Conservation (phyloP, 2,329 filamentous ascomycete genomes). For the Cryphonectria nitschkei region DNA sequence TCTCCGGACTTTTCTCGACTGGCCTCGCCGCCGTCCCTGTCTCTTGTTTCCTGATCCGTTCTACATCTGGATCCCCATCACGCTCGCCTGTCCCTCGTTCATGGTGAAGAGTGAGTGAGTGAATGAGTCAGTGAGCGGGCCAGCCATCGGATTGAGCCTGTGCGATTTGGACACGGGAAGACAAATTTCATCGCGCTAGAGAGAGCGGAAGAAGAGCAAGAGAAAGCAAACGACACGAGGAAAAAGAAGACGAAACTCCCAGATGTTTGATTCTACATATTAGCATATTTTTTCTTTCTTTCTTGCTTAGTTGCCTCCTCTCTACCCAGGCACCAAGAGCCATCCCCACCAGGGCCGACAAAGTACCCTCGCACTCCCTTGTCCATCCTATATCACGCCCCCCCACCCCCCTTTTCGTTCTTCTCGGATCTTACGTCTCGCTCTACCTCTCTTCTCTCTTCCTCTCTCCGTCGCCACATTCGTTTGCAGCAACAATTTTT, state of each 20-base stretch:
- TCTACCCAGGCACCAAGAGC: not conserved
- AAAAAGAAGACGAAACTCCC: not conserved
- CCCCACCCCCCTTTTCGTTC: slow-evolving; percentile 7
- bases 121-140: not conserved
- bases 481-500: not conserved
- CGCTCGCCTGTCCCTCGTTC: slow-evolving; percentile 2
- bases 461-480: slow-evolving; percentile 10
- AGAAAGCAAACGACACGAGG: not conserved
- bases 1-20: not conserved
- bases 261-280: not conserved
- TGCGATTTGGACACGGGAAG: not conserved
- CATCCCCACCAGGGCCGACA: not conserved
- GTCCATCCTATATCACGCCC: not conserved
- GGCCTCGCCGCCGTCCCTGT: too few species aligned
- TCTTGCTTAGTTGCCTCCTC: not conserved
- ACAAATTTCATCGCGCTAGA: not conserved
- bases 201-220: not conserved
- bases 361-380: not conserved
- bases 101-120: not conserved
- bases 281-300: not conserved
- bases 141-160: not conserved
- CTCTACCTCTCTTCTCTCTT: slow-evolving; percentile 9
- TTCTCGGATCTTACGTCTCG: slow-evolving; percentile 9
- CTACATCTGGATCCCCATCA: not conserved
- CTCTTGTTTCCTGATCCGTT: not conserved